Base-by-base conservation (phyloP, 2,329 filamentous ascomycete species). In the Xylariaceae sp. region DNA sequence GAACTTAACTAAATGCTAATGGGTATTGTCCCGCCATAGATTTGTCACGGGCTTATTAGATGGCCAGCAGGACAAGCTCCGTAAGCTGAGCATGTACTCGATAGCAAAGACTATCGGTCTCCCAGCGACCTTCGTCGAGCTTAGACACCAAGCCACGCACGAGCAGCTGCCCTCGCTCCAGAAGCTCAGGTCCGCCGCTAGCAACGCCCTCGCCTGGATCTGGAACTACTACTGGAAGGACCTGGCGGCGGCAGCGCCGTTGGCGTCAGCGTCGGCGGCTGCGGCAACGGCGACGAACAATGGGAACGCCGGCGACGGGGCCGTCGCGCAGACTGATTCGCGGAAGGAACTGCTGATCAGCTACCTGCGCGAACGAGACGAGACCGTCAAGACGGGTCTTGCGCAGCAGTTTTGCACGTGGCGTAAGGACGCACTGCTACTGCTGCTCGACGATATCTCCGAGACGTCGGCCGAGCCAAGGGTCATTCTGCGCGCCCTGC, bases 141-240 rank as follows among this genome's bases (percentile, higher is more conserved):
- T 95, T 60, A 84, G 92, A 51, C 92, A 97, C 73, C 89, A 95
- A 75, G 90, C 89, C 49, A 95, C 92, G 47, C 92, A 97, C 73
- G 90, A 95, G 73, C 89, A 92, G 71, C 77, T 96, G 58, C 92
- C 92, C 0, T 86, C 87, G 1, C 77, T 96, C 56, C 80, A 83
- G 9, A 86, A 90, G 63, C 77, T 97, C 62, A 83, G 90, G 55
- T 80, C 81, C 41, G 88, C 88, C 1, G 84, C 88, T 1, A 76
- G 80, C 63, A 84, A 88, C 67, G 90, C 88, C 0, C 78, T 97
- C 62, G 78, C 80, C 50, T 97, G 92, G 92, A 86, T 97, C 55
- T 96, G 90, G 90, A 81, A 86, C 56, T 90, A 90, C 73, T 97
- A 96, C 77, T 97, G 92, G 92, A 76, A 73, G 67, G 75, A 81